These are phyloP conservation scores for Schizopora paradoxa DNA, from an alignment of 1,284 basidiomycete species.

Conservation along the genomic window DNA sequence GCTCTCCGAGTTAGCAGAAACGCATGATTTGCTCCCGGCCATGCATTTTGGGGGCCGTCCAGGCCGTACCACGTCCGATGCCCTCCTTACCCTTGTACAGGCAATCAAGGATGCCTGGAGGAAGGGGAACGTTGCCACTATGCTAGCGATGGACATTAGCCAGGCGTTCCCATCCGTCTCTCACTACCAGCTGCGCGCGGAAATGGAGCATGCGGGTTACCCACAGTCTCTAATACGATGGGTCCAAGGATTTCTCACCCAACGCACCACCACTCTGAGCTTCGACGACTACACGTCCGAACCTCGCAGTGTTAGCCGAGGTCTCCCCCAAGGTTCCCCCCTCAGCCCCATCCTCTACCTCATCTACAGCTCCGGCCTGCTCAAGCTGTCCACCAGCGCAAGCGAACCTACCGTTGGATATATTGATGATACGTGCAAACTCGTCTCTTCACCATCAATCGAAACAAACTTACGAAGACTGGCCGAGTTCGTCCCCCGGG, in stretches of 20 bases:
- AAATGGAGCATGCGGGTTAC: neutral
- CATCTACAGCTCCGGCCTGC: slow-evolving; percentile 13
- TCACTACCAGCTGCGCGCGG: neutral
- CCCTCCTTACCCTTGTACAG: slow-evolving; percentile 13
- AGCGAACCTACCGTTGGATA: slow-evolving; percentile 6
- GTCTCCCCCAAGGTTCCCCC: slow-evolving; percentile 17
- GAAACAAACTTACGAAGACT: slow-evolving; percentile 1
- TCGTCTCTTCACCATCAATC: slow-evolving; percentile 1
- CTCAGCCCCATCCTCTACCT: slow-evolving; percentile 15
- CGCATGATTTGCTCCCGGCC: slow-evolving; percentile 12
- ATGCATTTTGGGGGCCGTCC: slow-evolving; percentile 20
- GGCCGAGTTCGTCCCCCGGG: neutral
- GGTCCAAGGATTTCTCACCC: neutral
- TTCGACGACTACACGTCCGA: slow-evolving; percentile 15
- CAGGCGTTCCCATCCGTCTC: slow-evolving; percentile 15
- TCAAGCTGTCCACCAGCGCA: neutral
- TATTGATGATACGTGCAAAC: slow-evolving; percentile 14
- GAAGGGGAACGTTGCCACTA: slow-evolving; percentile 6
- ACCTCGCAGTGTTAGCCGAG: slow-evolving; percentile 2
- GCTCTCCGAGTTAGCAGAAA: slow-evolving; percentile 8
- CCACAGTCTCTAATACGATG: neutral
- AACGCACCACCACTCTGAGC: slow-evolving; percentile 3
- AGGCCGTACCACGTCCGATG: slow-evolving; percentile 17
- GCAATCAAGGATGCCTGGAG: slow-evolving; percentile 13
- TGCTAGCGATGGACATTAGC: slow-evolving; percentile 13